phyloP scores from a whole-genome alignment of 208 protist genomes.

The Trypanosoma brucei region DNA sequence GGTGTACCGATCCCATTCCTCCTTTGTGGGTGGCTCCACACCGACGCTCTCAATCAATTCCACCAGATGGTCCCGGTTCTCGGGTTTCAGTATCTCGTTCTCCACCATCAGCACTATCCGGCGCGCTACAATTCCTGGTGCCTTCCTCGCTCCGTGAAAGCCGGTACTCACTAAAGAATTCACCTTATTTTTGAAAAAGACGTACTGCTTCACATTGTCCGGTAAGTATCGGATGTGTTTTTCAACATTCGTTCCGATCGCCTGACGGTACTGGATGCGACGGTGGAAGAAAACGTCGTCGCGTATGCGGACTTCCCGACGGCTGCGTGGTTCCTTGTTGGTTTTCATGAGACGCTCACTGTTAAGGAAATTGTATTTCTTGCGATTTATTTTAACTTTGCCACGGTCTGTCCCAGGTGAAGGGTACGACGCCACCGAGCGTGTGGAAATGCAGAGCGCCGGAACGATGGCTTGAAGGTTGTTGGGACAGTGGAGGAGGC shows the following conservation, averaged over 20 bases:
- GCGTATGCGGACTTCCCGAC: constrained; percentile 24
- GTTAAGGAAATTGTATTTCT: constrained; percentile 84
- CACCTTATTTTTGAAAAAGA: constrained; percentile 54
- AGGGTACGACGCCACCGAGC: constrained; percentile 42
- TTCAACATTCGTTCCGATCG: constrained; percentile 41
- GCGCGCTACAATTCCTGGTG: constrained; percentile 8
- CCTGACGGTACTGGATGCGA: constrained; percentile 35
- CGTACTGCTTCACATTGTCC: constrained; percentile 38
- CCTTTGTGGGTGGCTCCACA: constrained; percentile 27
- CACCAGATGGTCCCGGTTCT: constrained; percentile 43
- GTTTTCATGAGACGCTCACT: constrained; percentile 36
- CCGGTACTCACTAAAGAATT: neutral
- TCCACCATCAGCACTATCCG: constrained; percentile 21
- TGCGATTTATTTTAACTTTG: constrained; percentile 14
- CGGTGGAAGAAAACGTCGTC: constrained; percentile 41
- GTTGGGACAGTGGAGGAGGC: neutral
- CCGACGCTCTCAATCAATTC: constrained; percentile 37
- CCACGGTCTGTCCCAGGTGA: constrained; percentile 17
- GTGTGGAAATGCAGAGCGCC: neutral
- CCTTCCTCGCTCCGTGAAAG: constrained; percentile 23
- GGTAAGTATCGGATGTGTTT: constrained; percentile 66
- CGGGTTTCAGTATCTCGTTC: constrained; percentile 32
- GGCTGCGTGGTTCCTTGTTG: constrained; percentile 12
- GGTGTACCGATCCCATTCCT: constrained; percentile 47
- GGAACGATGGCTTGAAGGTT: neutral